phyloP scores from a whole-genome alignment of 768 basidiomycete genomes.

The Psilocybe tampanensis region DNA sequence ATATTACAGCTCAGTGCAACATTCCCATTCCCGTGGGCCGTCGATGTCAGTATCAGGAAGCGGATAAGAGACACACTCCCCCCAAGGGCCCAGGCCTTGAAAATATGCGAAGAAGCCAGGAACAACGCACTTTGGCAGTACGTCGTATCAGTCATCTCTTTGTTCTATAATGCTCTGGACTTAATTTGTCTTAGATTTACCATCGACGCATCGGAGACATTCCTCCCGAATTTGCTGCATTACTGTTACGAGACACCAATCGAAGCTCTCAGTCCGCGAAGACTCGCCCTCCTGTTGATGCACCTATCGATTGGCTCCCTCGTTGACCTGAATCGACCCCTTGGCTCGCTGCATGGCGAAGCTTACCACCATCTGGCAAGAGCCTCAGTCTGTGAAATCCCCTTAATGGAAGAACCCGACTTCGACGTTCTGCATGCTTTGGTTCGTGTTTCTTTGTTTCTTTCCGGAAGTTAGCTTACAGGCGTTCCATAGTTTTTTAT shows the following conservation, averaged over 20 bases:
- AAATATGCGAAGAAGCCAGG: constrained; percentile 64
- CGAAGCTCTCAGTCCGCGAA: constrained; percentile 62
- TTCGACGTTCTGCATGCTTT: constrained; percentile 72
- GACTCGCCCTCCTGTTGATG: constrained; percentile 69
- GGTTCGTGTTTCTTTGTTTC: constrained; percentile 34
- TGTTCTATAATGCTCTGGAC: constrained; percentile 3
- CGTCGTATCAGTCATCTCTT: constrained; percentile 30
- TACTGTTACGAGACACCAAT: constrained; percentile 67
- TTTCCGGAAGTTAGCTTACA: not conserved
- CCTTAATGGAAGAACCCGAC: constrained; percentile 75
- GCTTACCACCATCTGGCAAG: constrained; percentile 68
- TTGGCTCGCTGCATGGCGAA: constrained; percentile 62
- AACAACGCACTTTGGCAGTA: constrained; percentile 77
- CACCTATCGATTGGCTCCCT: constrained; percentile 73
- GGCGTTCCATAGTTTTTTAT: constrained; percentile 52
- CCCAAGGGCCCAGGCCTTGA: constrained; percentile 55
- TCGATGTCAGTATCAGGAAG: constrained; percentile 63
- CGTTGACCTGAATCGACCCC: constrained; percentile 60
- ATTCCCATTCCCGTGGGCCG: constrained; percentile 71
- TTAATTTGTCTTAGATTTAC: constrained; percentile 50
- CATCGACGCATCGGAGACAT: constrained; percentile 69
- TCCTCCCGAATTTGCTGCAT: constrained; percentile 67
- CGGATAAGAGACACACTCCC: constrained; percentile 68
- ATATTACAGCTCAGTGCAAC: constrained; percentile 63
- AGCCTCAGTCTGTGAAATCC: constrained; percentile 71